These are phyloP conservation scores for Tubosaeta sp. DNA, from an alignment of 768 basidiomycete genomes.

Conservation along the genomic window DNA sequence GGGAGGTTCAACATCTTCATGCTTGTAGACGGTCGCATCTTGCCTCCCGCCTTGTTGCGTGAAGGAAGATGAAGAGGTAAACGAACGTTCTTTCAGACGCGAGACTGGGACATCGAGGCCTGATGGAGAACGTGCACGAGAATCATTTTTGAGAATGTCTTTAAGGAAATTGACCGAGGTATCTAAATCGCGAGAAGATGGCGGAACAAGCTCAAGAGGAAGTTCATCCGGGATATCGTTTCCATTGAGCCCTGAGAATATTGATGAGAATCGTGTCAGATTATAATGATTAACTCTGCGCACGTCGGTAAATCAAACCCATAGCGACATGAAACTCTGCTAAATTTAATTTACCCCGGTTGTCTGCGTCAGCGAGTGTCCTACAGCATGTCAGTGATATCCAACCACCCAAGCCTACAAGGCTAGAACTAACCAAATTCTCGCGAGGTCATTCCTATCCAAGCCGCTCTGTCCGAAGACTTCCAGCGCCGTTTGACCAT, in stretches of 20 bases:
- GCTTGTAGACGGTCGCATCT: constrained; percentile 92
- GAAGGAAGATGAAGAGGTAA: constrained; percentile 50
- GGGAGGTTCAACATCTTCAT: constrained; percentile 57
- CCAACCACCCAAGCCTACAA: not conserved
- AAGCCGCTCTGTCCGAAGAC: constrained; percentile 94
- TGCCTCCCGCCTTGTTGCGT: constrained; percentile 53
- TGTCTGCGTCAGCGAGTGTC: constrained; percentile 89
- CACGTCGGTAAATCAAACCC: constrained; percentile 95
- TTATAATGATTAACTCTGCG: constrained; percentile 30
- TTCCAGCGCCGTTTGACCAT: constrained; percentile 77
- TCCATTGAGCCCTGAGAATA: constrained; percentile 74
- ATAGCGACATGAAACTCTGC: constrained; percentile 98
- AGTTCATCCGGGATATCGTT: constrained; percentile 84
- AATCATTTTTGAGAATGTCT: constrained; percentile 82
- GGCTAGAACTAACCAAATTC: constrained; percentile 72
- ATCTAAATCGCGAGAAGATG: constrained; percentile 86
- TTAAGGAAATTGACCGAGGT: constrained; percentile 87
- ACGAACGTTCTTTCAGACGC: constrained; percentile 65
- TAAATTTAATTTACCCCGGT: constrained; percentile 92
- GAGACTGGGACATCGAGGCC: constrained; percentile 52
- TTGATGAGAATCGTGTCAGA: not conserved
- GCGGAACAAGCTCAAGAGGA: constrained; percentile 86
- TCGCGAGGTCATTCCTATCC: constrained; percentile 83
- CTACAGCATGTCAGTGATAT: constrained; percentile 35
- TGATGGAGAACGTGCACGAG: constrained; percentile 64